These are phyloP conservation scores for Fusarium austroafricanum DNA, from an alignment of 2,329 filamentous ascomycete species.

Conservation along the genomic window DNA sequence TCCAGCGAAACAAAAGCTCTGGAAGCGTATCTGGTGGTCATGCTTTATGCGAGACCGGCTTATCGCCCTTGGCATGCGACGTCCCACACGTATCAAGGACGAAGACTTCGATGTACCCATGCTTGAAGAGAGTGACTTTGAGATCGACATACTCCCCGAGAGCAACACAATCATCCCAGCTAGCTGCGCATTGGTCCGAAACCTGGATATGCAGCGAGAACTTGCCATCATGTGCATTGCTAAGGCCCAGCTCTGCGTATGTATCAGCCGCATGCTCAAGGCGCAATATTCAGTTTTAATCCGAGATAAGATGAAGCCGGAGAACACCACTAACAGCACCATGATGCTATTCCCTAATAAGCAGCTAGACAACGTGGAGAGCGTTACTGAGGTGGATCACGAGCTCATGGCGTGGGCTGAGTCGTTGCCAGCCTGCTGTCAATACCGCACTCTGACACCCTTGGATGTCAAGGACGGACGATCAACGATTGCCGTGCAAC, in stretches of 20 bases:
- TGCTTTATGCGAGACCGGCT: conserved; percentile 95
- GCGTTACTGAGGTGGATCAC: conserved; percentile 81
- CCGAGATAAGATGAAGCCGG: conserved; percentile 82
- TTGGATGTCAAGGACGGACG: conserved; percentile 70
- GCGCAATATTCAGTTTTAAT: conserved; percentile 94
- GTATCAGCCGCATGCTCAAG: conserved; percentile 88
- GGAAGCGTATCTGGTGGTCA: conserved; percentile 98
- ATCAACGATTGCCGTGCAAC: conserved; percentile 74
- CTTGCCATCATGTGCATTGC: conserved; percentile 90
- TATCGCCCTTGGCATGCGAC: conserved; percentile 92
- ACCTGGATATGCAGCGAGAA: conserved; percentile 78
- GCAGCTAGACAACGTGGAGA: conserved; percentile 81
- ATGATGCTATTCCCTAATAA: conserved; percentile 96
- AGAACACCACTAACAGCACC: conserved; percentile 77
- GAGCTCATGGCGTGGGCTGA: conserved; percentile 83
- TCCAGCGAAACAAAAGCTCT: conserved; percentile 78
- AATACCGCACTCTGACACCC: conserved; percentile 69
- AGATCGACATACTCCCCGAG: conserved; percentile 75
- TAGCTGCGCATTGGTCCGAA: conserved; percentile 77
- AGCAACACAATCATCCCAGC: conserved; percentile 75
- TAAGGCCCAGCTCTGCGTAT: conserved; percentile 89
- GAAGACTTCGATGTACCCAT: conserved; percentile 95
- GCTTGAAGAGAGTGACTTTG: conserved; percentile 86
- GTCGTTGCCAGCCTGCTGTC: conserved; percentile 76
- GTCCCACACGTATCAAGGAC: conserved; percentile 91